Evolutionary conservation across 2,329 filamentous ascomycete genomes (phyloP), one percentile per base, ranked within the genome.

Genomic region (Cladobotryum mycophilum): DNA sequence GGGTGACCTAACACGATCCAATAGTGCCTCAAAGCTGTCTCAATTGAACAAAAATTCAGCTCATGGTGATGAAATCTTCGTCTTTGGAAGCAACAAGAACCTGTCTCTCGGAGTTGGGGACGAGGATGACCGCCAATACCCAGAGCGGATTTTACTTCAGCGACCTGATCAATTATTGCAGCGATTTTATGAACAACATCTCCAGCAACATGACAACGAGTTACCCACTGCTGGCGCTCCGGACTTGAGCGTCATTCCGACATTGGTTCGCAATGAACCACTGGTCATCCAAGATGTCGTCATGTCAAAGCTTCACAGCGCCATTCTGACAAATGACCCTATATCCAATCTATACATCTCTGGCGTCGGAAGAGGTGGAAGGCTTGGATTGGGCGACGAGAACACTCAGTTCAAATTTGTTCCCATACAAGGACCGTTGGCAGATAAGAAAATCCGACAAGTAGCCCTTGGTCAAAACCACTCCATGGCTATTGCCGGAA

Each of bases 41-140:
- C 25, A 45, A 22, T 35, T 34, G 36, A 48, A 42, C 7, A 42
- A 38, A n/a, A 18, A 38, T 14, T 56, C 60, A 15, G 53, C 59
- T 4, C 53, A 60, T 22, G 92, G 89, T 8, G 89, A 96, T 61
- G 93, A 99, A 63, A 73, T 96, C 1, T 97, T 89, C 61, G 86
- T 89, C 1, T 96, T 97, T 68, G 93, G 93, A 45, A 97, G 91
- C 69, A 99, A 96, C 70, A 95, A 93, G 63, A 99, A 99, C 59
- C 71, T 95, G 9, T 93, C 88, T 0, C 79, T 99, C 18, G 93
- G 93, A 1, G 85, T 97, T 53, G 91, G 91, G n/a, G 91, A 99
- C 63, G 86, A 95, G 61, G 90, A 96, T 65, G 92, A 99, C 64
- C 84, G 93, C 3, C 91, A 97, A 56, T 95, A 86, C 61, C 93